These are phyloP conservation scores for Hypoxylon trugodes DNA, from an alignment of 495 filamentous ascomycete species.

Conservation along the genomic window DNA sequence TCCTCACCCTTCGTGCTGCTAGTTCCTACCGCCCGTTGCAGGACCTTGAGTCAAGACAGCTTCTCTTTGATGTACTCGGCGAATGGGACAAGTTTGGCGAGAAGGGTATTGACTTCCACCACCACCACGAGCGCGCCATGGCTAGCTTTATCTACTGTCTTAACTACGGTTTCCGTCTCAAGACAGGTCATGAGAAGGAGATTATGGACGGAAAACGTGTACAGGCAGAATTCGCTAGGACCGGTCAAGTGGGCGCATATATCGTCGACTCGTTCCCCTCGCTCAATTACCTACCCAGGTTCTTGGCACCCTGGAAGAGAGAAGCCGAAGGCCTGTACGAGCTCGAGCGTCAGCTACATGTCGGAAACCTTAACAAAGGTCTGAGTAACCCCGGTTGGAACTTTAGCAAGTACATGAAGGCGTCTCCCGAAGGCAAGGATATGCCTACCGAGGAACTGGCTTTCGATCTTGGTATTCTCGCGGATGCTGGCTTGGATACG, in stretches of 20 bases:
- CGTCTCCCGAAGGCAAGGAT: not conserved
- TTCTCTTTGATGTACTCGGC: constrained; percentile 29
- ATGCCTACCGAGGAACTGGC: constrained; percentile 29
- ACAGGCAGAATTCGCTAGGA: constrained; percentile 4
- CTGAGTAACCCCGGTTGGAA: constrained; percentile 6
- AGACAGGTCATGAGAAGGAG: constrained; percentile 46
- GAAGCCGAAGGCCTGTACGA: constrained; percentile 39
- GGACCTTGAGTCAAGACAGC: constrained; percentile 22
- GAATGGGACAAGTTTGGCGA: not conserved
- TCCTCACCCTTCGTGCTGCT: constrained; percentile 45
- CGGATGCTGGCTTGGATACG: constrained; percentile 32
- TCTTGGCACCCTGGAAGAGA: constrained; percentile 59
- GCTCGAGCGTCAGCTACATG: not conserved
- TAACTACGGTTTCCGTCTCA: constrained; percentile 47
- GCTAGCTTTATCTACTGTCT: constrained; percentile 46
- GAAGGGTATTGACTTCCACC: not conserved
- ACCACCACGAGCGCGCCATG: constrained; percentile 6
- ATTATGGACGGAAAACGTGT: constrained; percentile 21
- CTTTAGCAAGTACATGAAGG: constrained; percentile 15
- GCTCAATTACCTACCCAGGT: constrained; percentile 34
- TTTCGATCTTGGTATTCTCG: constrained; percentile 37
- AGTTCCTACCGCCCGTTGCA: constrained; percentile 48
- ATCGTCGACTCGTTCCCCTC: constrained; percentile 17
- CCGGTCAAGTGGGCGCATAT: constrained; percentile 36
- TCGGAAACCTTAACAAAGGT: constrained; percentile 3